Evolutionary conservation across 108 stramenopile species (phyloP).

Genomic region (Cyclotella atomus): DNA sequence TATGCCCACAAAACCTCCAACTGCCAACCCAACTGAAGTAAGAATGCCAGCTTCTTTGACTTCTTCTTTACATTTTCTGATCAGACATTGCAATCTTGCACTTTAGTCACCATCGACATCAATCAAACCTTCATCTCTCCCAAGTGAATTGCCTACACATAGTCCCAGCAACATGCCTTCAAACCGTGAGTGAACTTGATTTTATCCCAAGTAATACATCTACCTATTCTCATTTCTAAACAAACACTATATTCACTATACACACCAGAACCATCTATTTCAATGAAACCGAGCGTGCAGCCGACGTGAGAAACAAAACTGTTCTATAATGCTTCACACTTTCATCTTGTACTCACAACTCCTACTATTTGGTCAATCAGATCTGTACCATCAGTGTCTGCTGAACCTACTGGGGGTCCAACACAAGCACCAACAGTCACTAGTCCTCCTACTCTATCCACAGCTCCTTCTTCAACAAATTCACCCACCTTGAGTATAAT

Average conservation of each 20-base stretch:
- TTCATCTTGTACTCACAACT: background rate
- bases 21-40: background rate
- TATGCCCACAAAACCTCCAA: background rate
- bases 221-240: too few species aligned
- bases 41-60: background rate
- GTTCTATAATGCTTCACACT: background rate
- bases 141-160: background rate
- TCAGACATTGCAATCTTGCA: too few species aligned
- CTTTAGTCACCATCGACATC: background rate
- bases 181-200: background rate
- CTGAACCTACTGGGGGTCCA: too few species aligned
- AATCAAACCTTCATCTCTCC: background rate
- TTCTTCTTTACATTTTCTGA: background rate
- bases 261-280: background rate
- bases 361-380: too few species aligned
- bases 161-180: background rate
- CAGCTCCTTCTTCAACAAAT: background rate
- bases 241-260: background rate
- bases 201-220: background rate
- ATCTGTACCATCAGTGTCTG: too few species aligned
- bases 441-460: background rate
- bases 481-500: background rate
- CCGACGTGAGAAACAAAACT: background rate
- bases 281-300: background rate
- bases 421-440: too few species aligned